Conservation (phyloP, 371 early-diverging fungal genomes). For the Capillidium heterosporum region DNA sequence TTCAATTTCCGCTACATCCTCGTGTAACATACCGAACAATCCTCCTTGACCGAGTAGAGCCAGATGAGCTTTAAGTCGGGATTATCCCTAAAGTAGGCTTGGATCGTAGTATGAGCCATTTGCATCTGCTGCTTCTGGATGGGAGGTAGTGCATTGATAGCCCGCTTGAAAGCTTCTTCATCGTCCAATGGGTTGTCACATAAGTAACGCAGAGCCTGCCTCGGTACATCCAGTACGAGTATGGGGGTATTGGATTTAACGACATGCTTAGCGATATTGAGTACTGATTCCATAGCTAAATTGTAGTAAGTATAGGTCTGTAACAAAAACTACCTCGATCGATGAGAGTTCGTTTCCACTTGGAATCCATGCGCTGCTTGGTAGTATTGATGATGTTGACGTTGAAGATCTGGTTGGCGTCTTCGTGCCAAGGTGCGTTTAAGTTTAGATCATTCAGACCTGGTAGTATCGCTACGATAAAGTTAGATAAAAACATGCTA, state of each 20-base stretch:
- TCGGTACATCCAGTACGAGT: neutral
- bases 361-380: neutral
- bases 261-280: neutral
- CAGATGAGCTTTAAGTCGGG: neutral
- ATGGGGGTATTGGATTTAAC: neutral
- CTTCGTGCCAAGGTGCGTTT: neutral
- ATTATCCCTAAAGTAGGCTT: neutral
- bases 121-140: neutral
- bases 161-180: neutral
- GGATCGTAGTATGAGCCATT: neutral
- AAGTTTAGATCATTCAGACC: neutral
- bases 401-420: neutral
- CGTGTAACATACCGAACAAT: neutral
- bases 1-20: neutral
- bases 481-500: neutral
- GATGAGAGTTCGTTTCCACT: neutral
- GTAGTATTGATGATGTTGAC: neutral
- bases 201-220: neutral
- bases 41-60: neutral
- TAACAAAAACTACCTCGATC: neutral
- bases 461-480: neutral
- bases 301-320: neutral
- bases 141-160: neutral
- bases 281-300: slow-evolving; percentile 1
- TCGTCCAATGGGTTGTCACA: neutral